Percentiles rank a stretch among this genome's conserved stretches.
phyloP scores from a whole-genome alignment of 441 rosid genomes.

The Gossypium laxum region DNA sequence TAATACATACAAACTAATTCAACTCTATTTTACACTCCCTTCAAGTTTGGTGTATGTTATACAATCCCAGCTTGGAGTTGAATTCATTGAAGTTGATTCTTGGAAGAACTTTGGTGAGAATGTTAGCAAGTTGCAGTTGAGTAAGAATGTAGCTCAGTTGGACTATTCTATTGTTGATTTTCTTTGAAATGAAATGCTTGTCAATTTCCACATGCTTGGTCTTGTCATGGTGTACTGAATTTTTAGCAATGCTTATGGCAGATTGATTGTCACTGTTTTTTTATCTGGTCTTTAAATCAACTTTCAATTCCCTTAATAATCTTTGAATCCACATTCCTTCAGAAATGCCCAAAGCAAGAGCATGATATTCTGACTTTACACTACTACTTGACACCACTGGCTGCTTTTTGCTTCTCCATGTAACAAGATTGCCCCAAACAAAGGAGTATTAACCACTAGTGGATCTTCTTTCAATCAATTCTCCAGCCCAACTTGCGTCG shows the following conservation, averaged over 20 bases:
- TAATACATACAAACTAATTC: no score
- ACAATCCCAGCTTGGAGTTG: neutral
- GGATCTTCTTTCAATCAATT: neutral
- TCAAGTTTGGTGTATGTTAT: neutral
- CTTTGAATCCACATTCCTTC: neutral
- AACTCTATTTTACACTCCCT: neutral
- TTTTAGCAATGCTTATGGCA: neutral
- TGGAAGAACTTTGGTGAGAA: neutral
- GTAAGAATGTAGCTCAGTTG: neutral
- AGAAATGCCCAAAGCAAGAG: neutral
- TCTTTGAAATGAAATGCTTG: neutral
- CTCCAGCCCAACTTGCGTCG: neutral
- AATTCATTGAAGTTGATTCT: neutral
- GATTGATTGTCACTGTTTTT: neutral
- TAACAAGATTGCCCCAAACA: neutral
- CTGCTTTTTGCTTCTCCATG: neutral
- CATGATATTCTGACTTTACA: neutral
- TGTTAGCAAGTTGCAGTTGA: neutral
- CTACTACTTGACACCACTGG: neutral
- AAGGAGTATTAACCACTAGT: neutral
- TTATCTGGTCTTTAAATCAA: neutral
- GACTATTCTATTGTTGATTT: neutral
- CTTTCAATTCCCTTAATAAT: neutral
- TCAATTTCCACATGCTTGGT: neutral
- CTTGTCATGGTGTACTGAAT: neutral